Percentiles rank a stretch among this genome's conserved stretches.
These are phyloP conservation scores for Xylaria cubensis DNA, from an alignment of 495 filamentous ascomycete species.

Conservation along the genomic window DNA sequence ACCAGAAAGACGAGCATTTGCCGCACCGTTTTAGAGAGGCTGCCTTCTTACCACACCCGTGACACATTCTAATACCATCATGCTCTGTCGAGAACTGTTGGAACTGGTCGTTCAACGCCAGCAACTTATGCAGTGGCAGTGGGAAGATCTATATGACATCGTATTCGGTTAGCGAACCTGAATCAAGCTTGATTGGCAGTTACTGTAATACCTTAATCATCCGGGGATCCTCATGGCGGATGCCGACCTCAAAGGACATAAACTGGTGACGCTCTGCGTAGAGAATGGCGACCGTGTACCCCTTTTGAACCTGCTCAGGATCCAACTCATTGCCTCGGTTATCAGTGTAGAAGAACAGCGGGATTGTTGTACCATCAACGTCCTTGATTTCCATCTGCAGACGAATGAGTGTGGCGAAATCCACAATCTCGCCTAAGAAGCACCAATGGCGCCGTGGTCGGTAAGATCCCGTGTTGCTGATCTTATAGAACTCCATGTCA, in stretches of 20 bases:
- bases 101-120: conserved; percentile 37
- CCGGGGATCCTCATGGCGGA: conserved; percentile 38
- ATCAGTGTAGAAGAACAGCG: conserved; percentile 42
- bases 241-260: conserved; percentile 31
- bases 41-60: conserved; percentile 37
- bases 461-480: conserved; percentile 19
- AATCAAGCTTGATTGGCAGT: conserved; percentile 3
- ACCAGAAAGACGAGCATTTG: conserved; percentile 42
- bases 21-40: conserved; percentile 33
- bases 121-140: conserved; percentile 37
- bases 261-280: conserved; percentile 41
- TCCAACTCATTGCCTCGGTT: conserved; percentile 34
- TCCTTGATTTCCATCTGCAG: conserved; percentile 39
- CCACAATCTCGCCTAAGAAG: conserved; percentile 45
- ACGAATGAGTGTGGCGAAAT: conserved; percentile 32
- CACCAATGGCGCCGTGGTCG: conserved; percentile 40
- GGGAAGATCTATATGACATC: conserved; percentile 38
- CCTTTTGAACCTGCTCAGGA: conserved; percentile 36
- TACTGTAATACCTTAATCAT: conserved; percentile 38
- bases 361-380: conserved; percentile 32
- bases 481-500: conserved; percentile 36
- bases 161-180: background rate
- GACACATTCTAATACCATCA: conserved; percentile 35
- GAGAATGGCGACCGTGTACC: conserved; percentile 43
- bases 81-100: conserved; percentile 39